Evolutionary conservation across 2,329 filamentous ascomycete species (phyloP), one percentile per base, ranked within the genome.

Genomic region (Phaeosphaeria sp.): DNA sequence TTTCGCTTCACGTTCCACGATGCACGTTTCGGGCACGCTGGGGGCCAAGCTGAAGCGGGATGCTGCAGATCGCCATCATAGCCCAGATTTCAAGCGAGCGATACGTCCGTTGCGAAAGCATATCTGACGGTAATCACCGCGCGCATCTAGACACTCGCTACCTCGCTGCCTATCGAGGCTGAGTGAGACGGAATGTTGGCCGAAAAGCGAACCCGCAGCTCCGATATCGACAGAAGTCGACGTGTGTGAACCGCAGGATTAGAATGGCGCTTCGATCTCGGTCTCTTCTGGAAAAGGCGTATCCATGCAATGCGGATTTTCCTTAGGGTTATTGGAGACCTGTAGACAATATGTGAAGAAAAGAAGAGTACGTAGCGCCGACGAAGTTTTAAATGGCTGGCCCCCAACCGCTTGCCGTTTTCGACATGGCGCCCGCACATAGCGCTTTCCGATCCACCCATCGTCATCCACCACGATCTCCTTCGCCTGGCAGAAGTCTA

Each of bases 121-220:
- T 36, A 36, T 36, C 30, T 13, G 30, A 36, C 30, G 30, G 30
- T 3, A 36, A 36, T 36, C 30, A 13, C 30, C 30, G 30, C 11
- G 30, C 30, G 30, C 30, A 36, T 36, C 30, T 36, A 36, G 30
- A 13, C 30, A n/a, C n/a, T n/a, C n/a, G n/a, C n/a, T n/a, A 39
- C 27, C 21, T 36, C 15, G 33, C 15, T 36, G 30, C 30, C 30
- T 36, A 13, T 36, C 30, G 3, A 51, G 42, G 30, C 40, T 17
- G n/a, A n/a, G n/a, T 51, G 44, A 49, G 22, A 22, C 15, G 33
- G 33, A 48, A 73, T 77, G 73, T 77, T 65, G 72, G 74, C 74
- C 71, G n/a, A 75, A 76, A 77, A 77, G 74, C 74, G 74, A 77
- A 77, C 69, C 74, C 70, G 65, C 63, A 72, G 68, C 68, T 69